Evolutionary conservation across 805 yeast genomes (phyloP), one percentile per base, ranked within the genome.

Genomic region (Candida adriatica): DNA sequence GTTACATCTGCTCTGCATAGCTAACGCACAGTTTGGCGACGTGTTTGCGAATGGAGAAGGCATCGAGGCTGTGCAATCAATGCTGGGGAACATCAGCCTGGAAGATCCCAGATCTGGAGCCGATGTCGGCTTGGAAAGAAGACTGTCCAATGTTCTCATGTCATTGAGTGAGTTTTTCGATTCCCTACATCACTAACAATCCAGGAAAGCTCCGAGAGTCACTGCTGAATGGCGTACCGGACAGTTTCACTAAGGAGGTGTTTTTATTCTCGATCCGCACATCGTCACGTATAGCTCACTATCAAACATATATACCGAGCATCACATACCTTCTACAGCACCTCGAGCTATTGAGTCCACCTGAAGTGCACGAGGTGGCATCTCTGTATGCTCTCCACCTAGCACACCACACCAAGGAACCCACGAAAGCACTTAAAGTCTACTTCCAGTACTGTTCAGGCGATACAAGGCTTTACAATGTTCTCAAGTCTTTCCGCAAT

Each of bases 231-330:
- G 33, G 46, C 4, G 38, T 43, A 11, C 58, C 68, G 0, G 63
- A 60, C 31, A 61, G 58, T 11, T 73, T 75, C 35, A 40, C 68
- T 4, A 60, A 59, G 26, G 45, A 55, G 14, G 79, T 76, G 11
- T 70, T 64, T 39, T 35, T 75, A 18, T 64, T 60, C 30, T 74
- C 81, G 1, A 61, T 70, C 6, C 48, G 75, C 24, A 56, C 71
- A 10, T 56, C 76, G 1, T 51, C 73, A 0, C 55, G 62, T 4
- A 47, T 65, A 4, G 74, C 74, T 5, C 72, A 70, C 40, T 68
- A 70, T 44, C 76, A 73, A 39, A 66, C 82, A 2, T 77, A 74
- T 42, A 33, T 76, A 1, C 81, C 83, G 3, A 60, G 75, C 26
- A 65, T 73, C 6, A 49, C 51, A 16, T 67, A 64, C 40, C 45